Evolutionary conservation across 805 yeast species (phyloP).

Genomic region (Barnettozyma wickerhamii): DNA sequence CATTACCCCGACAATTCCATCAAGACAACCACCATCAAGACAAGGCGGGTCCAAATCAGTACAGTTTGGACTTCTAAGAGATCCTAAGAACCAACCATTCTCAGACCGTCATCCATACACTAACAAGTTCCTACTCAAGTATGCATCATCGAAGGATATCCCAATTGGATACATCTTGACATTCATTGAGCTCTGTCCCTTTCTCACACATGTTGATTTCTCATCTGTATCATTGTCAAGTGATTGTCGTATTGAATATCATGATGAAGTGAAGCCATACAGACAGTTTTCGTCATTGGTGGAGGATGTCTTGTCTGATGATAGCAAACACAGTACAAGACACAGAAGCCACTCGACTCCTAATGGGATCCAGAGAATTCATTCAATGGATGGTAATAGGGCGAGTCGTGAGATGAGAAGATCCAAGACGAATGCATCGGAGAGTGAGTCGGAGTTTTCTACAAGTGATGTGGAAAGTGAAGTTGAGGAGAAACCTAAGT

Average conservation of each 20-base stretch:
- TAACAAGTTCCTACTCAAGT: conserved; percentile 56
- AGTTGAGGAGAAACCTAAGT: conserved; percentile 4
- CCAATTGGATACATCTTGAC: conserved; percentile 78
- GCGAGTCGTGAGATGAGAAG: neutral
- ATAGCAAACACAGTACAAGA: neutral
- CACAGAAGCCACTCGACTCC: neutral
- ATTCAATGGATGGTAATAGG: neutral
- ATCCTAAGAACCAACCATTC: conserved; percentile 29
- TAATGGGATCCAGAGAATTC: neutral
- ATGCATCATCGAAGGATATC: conserved; percentile 65
- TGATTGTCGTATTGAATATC: conserved; percentile 52
- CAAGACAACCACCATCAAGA: neutral
- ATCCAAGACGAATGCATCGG: neutral
- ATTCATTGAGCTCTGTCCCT: conserved; percentile 61
- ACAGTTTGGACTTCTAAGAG: conserved; percentile 7
- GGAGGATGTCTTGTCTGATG: conserved; percentile 16
- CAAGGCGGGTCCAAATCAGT: conserved; percentile 4
- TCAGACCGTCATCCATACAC: conserved; percentile 52
- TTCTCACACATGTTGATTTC: conserved; percentile 51
- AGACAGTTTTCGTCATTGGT: conserved; percentile 19
- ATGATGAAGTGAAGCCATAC: neutral
- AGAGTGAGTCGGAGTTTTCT: neutral
- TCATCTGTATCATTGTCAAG: conserved; percentile 55
- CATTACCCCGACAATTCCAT: neutral
- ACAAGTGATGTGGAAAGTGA: neutral